phyloP scores from a whole-genome alignment of 768 basidiomycete genomes.

The Rhodotorula taiwanensis region DNA sequence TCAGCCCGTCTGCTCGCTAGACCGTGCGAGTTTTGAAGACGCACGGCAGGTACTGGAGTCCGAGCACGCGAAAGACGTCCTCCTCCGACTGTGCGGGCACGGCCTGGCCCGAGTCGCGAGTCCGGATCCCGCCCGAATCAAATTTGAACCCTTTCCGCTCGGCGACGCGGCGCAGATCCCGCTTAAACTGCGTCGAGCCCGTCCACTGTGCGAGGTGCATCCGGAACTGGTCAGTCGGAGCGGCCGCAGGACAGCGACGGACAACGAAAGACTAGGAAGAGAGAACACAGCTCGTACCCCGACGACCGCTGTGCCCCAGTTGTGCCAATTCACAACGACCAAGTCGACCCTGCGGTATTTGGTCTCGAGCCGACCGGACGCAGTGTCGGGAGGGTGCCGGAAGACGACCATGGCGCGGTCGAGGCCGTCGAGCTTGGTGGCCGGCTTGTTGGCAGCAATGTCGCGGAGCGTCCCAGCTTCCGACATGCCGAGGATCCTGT shows the following conservation, averaged over 20 bases:
- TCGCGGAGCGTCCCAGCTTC: not conserved
- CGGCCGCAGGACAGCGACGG: no score
- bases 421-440: not conserved
- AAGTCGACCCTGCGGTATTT: conserved; percentile 18
- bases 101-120: not conserved
- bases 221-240: no score
- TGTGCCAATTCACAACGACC: conserved; percentile 9
- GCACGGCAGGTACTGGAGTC: conserved; percentile 5
- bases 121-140: conserved; percentile 10
- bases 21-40: not conserved
- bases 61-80: conserved; percentile 15
- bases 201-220: conserved; percentile 18
- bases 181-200: conserved; percentile 22
- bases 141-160: not conserved
- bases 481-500: not conserved
- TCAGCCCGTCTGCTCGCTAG: not conserved
- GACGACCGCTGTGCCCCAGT: conserved; percentile 8
- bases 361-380: not conserved
- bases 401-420: conserved; percentile 23
- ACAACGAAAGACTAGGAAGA: no score
- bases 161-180: conserved; percentile 9
- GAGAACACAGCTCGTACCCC: not conserved
- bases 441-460: not conserved
- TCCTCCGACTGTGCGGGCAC: not conserved
- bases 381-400: conserved; percentile 1